A percentile compares a stretch with the other conserved stretches of the same genome.
Evolutionary conservation across 1,139 yeast genomes (phyloP).

Genomic region (Lodderomyces oxycetoniae): DNA sequence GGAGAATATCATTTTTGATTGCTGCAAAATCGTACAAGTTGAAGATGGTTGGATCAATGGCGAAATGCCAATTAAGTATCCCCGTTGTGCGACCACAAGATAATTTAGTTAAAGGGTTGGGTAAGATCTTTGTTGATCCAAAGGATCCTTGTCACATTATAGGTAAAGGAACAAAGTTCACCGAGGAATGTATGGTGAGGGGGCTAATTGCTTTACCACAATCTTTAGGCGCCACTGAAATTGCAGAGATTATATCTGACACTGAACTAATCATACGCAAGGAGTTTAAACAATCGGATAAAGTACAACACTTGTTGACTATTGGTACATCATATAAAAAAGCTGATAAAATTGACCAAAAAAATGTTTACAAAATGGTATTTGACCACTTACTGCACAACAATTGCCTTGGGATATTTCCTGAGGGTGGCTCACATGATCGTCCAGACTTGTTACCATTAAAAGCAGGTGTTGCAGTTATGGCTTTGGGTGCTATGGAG

Average conservation of each 20-base stretch:
- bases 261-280: conserved; percentile 66
- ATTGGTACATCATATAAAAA: conserved; percentile 62
- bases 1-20: conserved; percentile 73
- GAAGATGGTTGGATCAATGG: conserved; percentile 66
- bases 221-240: conserved; percentile 72
- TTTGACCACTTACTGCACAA: conserved; percentile 77
- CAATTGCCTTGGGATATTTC: conserved; percentile 89
- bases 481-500: conserved; percentile 93
- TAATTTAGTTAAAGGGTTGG: conserved; percentile 56
- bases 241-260: conserved; percentile 66
- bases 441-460: conserved; percentile 84
- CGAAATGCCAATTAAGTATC: conserved; percentile 73
- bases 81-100: conserved; percentile 95
- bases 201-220: conserved; percentile 78
- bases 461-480: conserved; percentile 96
- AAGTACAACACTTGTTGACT: conserved; percentile 37
- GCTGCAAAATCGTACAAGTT: conserved; percentile 78
- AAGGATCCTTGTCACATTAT: conserved; percentile 43
- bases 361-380: conserved; percentile 73
- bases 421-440: conserved; percentile 97
- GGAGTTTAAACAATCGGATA: conserved; percentile 58
- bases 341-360: conserved; percentile 84
- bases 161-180: conserved; percentile 69
- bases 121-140: conserved; percentile 51
- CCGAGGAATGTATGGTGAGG: conserved; percentile 56